Evolutionary conservation across 164 flowering plant genomes (phyloP), one percentile per base, ranked within the genome.

Genomic region (Kingdonia uniflora): DNA sequence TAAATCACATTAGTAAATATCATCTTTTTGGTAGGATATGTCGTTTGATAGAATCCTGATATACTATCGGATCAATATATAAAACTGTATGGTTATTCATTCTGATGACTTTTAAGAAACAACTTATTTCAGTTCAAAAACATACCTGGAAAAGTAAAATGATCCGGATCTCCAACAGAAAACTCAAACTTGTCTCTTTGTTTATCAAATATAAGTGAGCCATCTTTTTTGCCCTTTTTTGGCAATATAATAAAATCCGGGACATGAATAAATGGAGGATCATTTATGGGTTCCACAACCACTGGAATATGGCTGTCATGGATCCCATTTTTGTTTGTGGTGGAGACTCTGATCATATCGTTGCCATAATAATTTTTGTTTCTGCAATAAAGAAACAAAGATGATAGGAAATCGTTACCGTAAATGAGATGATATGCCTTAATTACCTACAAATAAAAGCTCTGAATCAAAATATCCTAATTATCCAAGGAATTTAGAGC

Each of bases 221-320:
- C 68, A 56, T 65, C 71, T 15, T 58, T 72, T 44, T 57, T 48
- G 17, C 19, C 60, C 55, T 63, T 65, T 42, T 72, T 62, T 29
- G 35, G 8, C 69, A 87, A 43, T 17, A 83, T 59, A 41, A 91
- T 68, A 41, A 68, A 74, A 45, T 76, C 65, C 49, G 96, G 95
- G 19, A 63, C 69, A 42, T 50, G 57, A 60, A 91, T 74, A 43
- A 67, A 74, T 57, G 98, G 98, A 60, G 95, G 85, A 67, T 91
- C 96, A 71, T 91, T 91, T 40, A 87, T 60, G 15, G 97, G 92
- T 62, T 87, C 79, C 48, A 91, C 96, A 44, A 60, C 62, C 29
- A 91, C 53, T 26, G 87, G 82, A 57, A 85, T 70, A 45, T 73
- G 66, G 60, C 71, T 55, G 25, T 66, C 54, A 45, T 74, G 80